Conservation (phyloP, 176 grass and related monocot species). For the Dendrocalamus sinicus region DNA sequence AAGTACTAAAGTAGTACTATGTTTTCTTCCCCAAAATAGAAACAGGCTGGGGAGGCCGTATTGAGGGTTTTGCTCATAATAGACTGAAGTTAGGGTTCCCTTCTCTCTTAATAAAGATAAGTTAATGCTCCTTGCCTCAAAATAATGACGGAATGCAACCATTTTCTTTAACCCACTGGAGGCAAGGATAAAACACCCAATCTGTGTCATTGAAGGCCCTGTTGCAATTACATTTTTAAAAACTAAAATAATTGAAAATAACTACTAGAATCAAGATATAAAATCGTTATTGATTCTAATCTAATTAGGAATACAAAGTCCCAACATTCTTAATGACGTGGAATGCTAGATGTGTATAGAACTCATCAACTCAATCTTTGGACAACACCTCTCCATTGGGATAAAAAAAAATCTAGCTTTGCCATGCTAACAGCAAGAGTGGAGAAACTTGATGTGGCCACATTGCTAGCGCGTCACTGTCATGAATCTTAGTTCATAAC, state of each 20-base stretch:
- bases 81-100: not conserved
- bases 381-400: slow-evolving; percentile 1
- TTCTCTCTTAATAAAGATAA: not conserved
- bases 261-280: slow-evolving; percentile 14
- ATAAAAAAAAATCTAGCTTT: not conserved
- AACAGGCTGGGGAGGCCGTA: not conserved
- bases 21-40: not conserved
- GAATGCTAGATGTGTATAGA: slow-evolving; percentile 4
- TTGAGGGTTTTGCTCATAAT: not conserved
- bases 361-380: not conserved
- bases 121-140: not conserved
- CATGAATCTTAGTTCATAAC: too few relatives aligned
- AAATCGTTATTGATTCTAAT: not conserved
- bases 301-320: not conserved
- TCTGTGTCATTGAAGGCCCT: not conserved
- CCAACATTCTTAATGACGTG: not conserved
- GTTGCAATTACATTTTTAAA: not conserved
- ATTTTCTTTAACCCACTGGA: not conserved
- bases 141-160: not conserved
- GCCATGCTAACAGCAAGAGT: slow-evolving; percentile 2
- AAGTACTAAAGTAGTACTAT: not conserved
- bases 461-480: not conserved
- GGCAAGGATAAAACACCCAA: not conserved
- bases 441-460: not conserved
- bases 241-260: not conserved